These are phyloP conservation scores for Colletotrichum sidae DNA, from an alignment of 2,329 filamentous ascomycete genomes.

Conservation along the genomic window DNA sequence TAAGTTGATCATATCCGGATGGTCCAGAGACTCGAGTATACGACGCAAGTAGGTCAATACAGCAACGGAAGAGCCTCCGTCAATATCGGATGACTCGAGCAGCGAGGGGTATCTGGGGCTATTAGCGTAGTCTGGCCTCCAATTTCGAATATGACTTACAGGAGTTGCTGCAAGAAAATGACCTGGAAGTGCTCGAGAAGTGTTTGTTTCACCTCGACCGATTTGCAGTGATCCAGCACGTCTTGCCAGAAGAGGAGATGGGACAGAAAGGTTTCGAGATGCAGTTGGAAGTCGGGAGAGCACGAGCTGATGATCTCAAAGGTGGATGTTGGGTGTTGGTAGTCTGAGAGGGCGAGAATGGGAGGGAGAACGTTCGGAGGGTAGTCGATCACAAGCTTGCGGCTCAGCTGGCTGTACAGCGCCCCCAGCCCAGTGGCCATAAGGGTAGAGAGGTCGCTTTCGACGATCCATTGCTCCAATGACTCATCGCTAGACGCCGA, in stretches of 20 bases:
- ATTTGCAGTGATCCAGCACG: slow-evolving; percentile 94
- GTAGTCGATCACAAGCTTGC: slow-evolving; percentile 85
- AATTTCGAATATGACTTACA: slow-evolving; percentile 64
- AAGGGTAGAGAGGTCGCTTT: slow-evolving; percentile 93
- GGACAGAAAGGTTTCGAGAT: slow-evolving; percentile 92
- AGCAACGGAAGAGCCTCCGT: slow-evolving; percentile 95
- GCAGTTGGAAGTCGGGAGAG: slow-evolving; percentile 81
- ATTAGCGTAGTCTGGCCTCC: slow-evolving; percentile 23
- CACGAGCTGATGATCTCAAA: slow-evolving; percentile 80
- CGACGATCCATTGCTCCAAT: slow-evolving; percentile 95
- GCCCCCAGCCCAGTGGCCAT: slow-evolving; percentile 96
- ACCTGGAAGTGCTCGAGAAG: slow-evolving; percentile 97
- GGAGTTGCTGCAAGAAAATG: slow-evolving; percentile 91
- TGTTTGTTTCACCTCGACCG: slow-evolving; percentile 90
- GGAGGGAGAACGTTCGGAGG: slow-evolving; percentile 81
- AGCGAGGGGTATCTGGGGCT: slow-evolving; percentile 85
- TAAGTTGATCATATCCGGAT: slow-evolving; percentile 93
- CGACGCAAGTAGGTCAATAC: slow-evolving; percentile 93
- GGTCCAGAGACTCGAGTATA: slow-evolving; percentile 90
- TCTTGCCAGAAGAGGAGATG: slow-evolving; percentile 99
- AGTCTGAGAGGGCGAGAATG: slow-evolving; percentile 90
- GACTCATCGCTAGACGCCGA: slow-evolving; percentile 84
- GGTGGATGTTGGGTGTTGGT: slow-evolving; percentile 77
- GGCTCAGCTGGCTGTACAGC: slow-evolving; percentile 73
- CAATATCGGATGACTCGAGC: slow-evolving; percentile 95